Percentiles rank a stretch among this genome's conserved stretches.
Conservation (phyloP, 345 rosid genomes). For the Salix caprea region DNA sequence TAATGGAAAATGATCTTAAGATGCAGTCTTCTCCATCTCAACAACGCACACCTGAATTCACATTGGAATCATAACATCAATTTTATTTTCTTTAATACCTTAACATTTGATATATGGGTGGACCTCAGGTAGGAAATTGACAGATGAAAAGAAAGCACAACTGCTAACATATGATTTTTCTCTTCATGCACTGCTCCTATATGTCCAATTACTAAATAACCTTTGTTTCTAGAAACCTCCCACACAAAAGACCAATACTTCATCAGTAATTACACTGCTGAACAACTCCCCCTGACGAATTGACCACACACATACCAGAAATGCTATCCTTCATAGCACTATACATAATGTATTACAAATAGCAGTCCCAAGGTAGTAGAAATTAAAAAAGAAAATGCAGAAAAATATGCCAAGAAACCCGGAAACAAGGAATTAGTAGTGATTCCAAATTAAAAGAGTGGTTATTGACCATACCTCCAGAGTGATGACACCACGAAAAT, state of each 20-base stretch:
- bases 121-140: background rate
- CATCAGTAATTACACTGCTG: background rate
- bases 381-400: background rate
- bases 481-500: conserved; percentile 82
- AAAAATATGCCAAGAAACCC: background rate
- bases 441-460: background rate
- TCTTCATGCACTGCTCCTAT: background rate
- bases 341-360: background rate
- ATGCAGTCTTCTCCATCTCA: background rate
- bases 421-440: background rate
- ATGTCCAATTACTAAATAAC: background rate
- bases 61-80: background rate
- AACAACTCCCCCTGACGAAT: background rate
- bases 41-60: background rate
- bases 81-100: background rate
- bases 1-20: background rate
- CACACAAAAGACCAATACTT: background rate
- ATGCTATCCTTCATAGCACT: background rate
- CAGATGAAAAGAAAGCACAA: background rate
- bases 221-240: background rate
- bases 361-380: background rate
- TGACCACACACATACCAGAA: background rate
- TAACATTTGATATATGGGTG: background rate
- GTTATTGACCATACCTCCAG: conserved; percentile 64
- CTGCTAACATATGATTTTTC: background rate